Percentiles rank a stretch among this genome's conserved stretches.
Evolutionary conservation across 2,329 filamentous ascomycete genomes (phyloP).

Genomic region (Hypoxylon sp.): DNA sequence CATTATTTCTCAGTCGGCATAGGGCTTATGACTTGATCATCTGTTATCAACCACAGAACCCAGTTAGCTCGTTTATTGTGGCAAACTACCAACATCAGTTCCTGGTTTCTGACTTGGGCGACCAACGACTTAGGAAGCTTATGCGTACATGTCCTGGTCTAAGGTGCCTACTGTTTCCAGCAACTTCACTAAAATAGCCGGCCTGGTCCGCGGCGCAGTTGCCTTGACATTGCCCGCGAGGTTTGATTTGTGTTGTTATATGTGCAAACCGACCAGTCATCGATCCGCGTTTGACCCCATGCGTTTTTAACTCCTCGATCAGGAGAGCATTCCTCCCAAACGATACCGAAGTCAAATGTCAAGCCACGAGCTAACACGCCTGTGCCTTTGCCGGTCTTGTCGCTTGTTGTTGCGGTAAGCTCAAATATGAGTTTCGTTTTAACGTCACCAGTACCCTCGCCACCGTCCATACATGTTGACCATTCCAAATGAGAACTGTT

Average conservation of each 20-base stretch:
- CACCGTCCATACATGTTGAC: constrained; percentile 45
- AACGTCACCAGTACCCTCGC: constrained; percentile 38
- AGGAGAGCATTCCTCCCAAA: constrained; percentile 41
- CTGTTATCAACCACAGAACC: not conserved
- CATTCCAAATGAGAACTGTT: constrained; percentile 31
- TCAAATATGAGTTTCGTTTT: constrained; percentile 40
- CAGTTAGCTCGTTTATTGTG: not conserved
- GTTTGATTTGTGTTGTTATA: constrained; percentile 35
- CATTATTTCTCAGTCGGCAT: not conserved
- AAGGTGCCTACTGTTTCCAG: not conserved
- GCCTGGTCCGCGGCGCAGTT: constrained; percentile 27
- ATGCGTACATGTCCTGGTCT: not conserved
- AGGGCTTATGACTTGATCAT: not conserved
- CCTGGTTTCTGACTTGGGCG: not conserved
- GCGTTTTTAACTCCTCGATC: constrained; percentile 33
- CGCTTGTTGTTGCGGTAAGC: constrained; percentile 35
- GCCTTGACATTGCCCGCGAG: constrained; percentile 12
- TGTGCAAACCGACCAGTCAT: constrained; percentile 40
- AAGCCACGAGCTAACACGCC: constrained; percentile 32
- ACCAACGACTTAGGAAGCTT: not conserved
- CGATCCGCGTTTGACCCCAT: constrained; percentile 40
- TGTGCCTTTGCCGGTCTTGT: constrained; percentile 34
- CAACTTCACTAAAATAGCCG: not conserved
- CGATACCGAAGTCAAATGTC: constrained; percentile 38
- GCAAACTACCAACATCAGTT: not conserved